Conservation (phyloP, 495 filamentous ascomycete species). For the Astrocystis sublimbata region DNA sequence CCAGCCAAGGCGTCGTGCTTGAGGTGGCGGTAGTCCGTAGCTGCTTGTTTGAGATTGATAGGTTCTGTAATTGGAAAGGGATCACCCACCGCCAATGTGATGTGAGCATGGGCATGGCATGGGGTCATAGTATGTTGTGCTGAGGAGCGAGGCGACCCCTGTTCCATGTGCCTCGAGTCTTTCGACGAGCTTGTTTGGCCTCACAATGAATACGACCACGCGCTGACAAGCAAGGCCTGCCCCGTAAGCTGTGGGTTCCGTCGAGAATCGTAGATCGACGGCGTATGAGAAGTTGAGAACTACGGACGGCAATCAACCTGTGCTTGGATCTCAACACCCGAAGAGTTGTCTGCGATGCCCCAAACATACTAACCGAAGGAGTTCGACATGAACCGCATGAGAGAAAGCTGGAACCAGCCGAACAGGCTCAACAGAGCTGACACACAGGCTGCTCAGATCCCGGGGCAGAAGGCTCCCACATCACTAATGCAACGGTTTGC, state of each 20-base stretch:
- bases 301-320: not conserved
- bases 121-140: slow-evolving; percentile 18
- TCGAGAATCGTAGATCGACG: slow-evolving; percentile 15
- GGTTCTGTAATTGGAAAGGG: slow-evolving; percentile 47
- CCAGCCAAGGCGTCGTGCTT: slow-evolving; percentile 3
- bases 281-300: not conserved
- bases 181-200: slow-evolving; percentile 14
- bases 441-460: slow-evolving; percentile 11
- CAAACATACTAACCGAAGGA: slow-evolving; percentile 17
- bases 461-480: not conserved
- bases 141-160: slow-evolving; percentile 28
- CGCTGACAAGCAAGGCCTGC: slow-evolving; percentile 20
- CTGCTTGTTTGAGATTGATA: slow-evolving; percentile 42
- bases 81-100: slow-evolving; percentile 49
- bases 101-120: slow-evolving; percentile 24
- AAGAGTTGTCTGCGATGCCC: not conserved
- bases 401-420: slow-evolving; percentile 9
- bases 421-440: slow-evolving; percentile 22
- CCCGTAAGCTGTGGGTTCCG: slow-evolving; percentile 13
- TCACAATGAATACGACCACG: slow-evolving; percentile 16
- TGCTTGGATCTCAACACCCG: not conserved
- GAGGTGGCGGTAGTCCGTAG: slow-evolving; percentile 5
- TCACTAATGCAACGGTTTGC: slow-evolving; percentile 5
- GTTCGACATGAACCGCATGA: slow-evolving; percentile 19
- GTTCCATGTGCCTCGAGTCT: slow-evolving; percentile 22